Base-by-base conservation (phyloP, 345 rosid species). In the Eucalyptus marginata region DNA sequence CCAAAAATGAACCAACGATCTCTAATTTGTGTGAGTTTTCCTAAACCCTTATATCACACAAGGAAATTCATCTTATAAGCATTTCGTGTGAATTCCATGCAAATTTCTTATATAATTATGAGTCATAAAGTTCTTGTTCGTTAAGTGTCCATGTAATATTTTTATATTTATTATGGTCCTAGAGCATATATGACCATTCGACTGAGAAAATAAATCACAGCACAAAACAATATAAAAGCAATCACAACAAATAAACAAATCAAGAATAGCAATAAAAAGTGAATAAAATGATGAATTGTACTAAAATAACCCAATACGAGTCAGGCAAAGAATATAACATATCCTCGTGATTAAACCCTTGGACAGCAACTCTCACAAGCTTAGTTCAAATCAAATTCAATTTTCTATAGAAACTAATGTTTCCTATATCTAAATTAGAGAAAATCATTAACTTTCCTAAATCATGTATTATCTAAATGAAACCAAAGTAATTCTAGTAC, bases 341-440 rank as follows among this genome's bases (percentile, higher is more conserved):
- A 52, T 3, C 4, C 58, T 7, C 24, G 0, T 52, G 5, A 52
- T 18, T 52, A 52, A 52, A 20, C 58, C 58, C 58, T 17, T 1
- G 0, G 62, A 56, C 29, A 20, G 0, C 11, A 56, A 56, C 1
- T 18, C 27, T 22, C 13, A 52, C 0, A 0, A 62, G 17, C 14
- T 64, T 29, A 64, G 18, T 29, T n/a, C 18, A 64, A 4, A 1
- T 29, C 36, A 13, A 29, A 13, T 13, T 29, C 18, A 13, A 29
- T 13, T 2, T 29, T 62, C 9, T 13, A 7, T 13, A n/a, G 10
- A 13, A 7, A n/a, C 10, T n/a, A 64, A 64, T 56, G 58, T 56
- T 56, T 24, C 29, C 36, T 64, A 64, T 29, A 64, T 7, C 36
- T 64, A n/a, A 64, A 64, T 13, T 2, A 64, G 36, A 7, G 76